A percentile compares a stretch with the other conserved stretches of the same genome.
These are phyloP conservation scores for Lipomyces starkeyi DNA, from an alignment of 805 yeast genomes.

Conservation along the genomic window DNA sequence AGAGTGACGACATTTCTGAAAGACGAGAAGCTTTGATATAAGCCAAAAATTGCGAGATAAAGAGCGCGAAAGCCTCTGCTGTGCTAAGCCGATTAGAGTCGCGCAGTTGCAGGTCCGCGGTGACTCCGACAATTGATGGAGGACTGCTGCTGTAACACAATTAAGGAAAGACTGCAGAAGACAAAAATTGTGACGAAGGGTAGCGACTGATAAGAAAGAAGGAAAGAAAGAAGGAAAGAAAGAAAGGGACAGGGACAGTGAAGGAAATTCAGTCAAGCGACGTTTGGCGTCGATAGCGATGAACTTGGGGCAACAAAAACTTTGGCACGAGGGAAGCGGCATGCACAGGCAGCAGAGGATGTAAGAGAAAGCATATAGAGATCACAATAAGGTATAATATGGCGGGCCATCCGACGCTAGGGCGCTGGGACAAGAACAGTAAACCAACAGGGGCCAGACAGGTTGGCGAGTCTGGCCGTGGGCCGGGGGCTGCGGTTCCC, in stretches of 20 bases:
- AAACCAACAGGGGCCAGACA: not conserved
- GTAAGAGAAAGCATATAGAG: not conserved
- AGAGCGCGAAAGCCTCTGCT: not conserved
- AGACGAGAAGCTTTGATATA: not conserved
- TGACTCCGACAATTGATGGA: not conserved
- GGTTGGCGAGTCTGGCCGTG: not conserved
- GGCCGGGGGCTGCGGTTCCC: not conserved
- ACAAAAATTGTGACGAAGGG: not conserved
- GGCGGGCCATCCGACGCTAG: conserved; percentile 5
- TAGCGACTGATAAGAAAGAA: not conserved
- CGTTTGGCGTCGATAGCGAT: not conserved
- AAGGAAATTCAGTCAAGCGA: too few species aligned
- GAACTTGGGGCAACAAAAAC: not conserved
- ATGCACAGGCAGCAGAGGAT: not conserved
- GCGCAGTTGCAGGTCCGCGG: not conserved
- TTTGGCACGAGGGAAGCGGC: not conserved
- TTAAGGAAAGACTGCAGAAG: not conserved
- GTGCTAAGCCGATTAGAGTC: not conserved
- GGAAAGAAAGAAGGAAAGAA: not conserved
- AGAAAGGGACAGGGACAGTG: not conserved
- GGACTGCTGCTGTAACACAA: not conserved
- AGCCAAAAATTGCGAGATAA: not conserved
- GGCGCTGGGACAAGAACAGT: not conserved
- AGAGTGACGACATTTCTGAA: conserved; percentile 31
- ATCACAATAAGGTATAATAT: not conserved